phyloP scores from a whole-genome alignment of 2,329 filamentous ascomycete genomes.

The Chaetomium strumarium region DNA sequence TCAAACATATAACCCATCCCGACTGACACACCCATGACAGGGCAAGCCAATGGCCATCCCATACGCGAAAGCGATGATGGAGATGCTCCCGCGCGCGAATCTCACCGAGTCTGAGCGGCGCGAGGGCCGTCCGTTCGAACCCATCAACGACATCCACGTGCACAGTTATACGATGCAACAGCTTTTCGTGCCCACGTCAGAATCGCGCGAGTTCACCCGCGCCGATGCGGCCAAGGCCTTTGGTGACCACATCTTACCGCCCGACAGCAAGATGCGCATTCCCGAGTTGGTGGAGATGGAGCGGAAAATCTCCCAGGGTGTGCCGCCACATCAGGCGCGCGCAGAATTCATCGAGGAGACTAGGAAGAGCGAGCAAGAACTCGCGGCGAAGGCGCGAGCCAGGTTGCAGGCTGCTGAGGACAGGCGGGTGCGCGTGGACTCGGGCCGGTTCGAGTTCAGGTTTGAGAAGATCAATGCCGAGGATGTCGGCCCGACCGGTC shows the following conservation, averaged over 20 bases:
- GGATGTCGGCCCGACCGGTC: slow-evolving; percentile 48
- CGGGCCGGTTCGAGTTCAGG: slow-evolving; percentile 56
- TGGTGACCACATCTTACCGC: slow-evolving; percentile 52
- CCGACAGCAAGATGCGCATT: slow-evolving; percentile 57
- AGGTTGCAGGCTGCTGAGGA: slow-evolving; percentile 34
- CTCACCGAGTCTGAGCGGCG: slow-evolving; percentile 42
- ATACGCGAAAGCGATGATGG: slow-evolving; percentile 69
- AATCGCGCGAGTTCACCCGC: slow-evolving; percentile 58
- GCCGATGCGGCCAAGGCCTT: slow-evolving; percentile 61
- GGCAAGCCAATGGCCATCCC: slow-evolving; percentile 68
- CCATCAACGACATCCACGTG: slow-evolving; percentile 60
- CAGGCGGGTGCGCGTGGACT: slow-evolving; percentile 40
- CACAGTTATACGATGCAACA: slow-evolving; percentile 57
- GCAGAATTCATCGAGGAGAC: slow-evolving; percentile 35
- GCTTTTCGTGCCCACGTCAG: slow-evolving; percentile 58
- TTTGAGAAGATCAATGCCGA: slow-evolving; percentile 55
- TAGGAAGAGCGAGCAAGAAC: slow-evolving; percentile 38
- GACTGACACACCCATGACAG: slow-evolving; percentile 39
- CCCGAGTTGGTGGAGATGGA: slow-evolving; percentile 55
- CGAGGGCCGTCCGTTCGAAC: slow-evolving; percentile 41
- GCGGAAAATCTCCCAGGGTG: slow-evolving; percentile 38
- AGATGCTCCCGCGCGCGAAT: slow-evolving; percentile 71
- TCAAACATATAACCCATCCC: not conserved
- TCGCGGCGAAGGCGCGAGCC: slow-evolving; percentile 31
- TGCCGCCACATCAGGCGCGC: slow-evolving; percentile 33